phyloP scores from a whole-genome alignment of 805 yeast genomes.

The Priceomyces castillae region DNA sequence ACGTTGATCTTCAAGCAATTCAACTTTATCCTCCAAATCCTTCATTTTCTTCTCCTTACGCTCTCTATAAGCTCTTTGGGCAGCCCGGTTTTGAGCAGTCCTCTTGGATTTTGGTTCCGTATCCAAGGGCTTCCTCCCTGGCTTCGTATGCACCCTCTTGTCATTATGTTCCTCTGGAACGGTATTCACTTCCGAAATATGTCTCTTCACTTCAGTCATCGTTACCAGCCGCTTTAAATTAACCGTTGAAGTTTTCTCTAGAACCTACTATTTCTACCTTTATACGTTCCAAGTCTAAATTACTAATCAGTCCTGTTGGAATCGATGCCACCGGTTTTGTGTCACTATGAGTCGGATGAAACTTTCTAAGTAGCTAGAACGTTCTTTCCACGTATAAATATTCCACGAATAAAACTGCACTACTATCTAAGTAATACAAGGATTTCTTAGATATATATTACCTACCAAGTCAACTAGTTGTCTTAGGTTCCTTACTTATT shows the following conservation, averaged over 20 bases:
- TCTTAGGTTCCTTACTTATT: too few species aligned
- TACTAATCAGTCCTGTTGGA: not conserved
- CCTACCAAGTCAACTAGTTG: too few species aligned
- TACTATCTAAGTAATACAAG: too few species aligned
- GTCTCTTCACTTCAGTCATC: slow-evolving; percentile 35
- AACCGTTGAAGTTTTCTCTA: not conserved
- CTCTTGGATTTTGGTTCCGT: slow-evolving; percentile 83
- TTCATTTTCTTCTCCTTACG: slow-evolving; percentile 85
- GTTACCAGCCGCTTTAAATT: not conserved
- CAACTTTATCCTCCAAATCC: slow-evolving; percentile 79
- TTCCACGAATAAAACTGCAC: too few species aligned
- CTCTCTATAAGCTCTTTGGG: slow-evolving; percentile 96
- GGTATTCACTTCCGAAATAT: slow-evolving; percentile 20
- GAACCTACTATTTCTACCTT: not conserved
- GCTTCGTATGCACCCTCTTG: slow-evolving; percentile 47
- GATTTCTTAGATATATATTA: too few species aligned
- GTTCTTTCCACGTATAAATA: not conserved
- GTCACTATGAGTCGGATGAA: too few species aligned
- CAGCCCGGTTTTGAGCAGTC: slow-evolving; percentile 96
- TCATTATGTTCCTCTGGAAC: slow-evolving; percentile 27
- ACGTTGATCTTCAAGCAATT: slow-evolving; percentile 67
- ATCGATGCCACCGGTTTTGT: not conserved
- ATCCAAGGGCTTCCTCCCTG: slow-evolving; percentile 80
- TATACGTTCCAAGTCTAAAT: not conserved
- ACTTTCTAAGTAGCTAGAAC: too few species aligned